These are phyloP conservation scores for Nepenthes gracilis DNA, from an alignment of 148 eudicot genomes.

Conservation along the genomic window DNA sequence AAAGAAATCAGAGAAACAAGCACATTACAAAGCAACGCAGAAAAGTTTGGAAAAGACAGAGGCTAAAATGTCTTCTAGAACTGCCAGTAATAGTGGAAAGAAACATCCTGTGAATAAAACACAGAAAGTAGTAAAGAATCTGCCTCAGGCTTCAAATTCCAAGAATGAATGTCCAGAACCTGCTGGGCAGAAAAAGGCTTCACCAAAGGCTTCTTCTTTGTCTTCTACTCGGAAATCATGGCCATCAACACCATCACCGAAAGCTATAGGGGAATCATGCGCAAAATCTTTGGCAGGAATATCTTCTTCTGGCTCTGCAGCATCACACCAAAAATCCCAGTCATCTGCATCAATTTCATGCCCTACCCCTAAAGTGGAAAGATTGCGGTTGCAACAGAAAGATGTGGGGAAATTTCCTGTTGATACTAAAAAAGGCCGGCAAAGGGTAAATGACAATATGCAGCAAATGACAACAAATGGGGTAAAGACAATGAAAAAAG, in stretches of 20 bases:
- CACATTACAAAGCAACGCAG: constrained; percentile 33
- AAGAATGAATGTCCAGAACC: constrained; percentile 50
- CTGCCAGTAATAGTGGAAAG: constrained; percentile 20
- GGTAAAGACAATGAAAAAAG: constrained; percentile 39
- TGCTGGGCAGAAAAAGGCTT: constrained; percentile 48
- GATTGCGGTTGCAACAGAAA: constrained; percentile 29
- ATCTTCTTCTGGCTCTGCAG: constrained; percentile 35
- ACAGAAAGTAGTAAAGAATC: constrained; percentile 30
- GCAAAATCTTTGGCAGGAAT: constrained; percentile 41
- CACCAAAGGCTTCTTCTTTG: constrained; percentile 43
- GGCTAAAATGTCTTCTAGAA: constrained; percentile 35
- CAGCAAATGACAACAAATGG: constrained; percentile 26
- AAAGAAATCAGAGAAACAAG: constrained; percentile 55
- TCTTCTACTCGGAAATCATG: constrained; percentile 79
- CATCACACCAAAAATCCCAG: constrained; percentile 49
- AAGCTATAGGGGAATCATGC: constrained; percentile 40
- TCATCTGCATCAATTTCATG: constrained; percentile 36
- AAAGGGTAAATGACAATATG: constrained; percentile 36
- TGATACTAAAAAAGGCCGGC: constrained; percentile 30
- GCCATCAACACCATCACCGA: constrained; percentile 72
- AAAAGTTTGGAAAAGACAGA: constrained; percentile 51
- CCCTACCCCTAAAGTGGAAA: constrained; percentile 49
- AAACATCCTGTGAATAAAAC: constrained; percentile 27
- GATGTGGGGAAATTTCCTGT: constrained; percentile 33
- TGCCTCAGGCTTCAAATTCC: constrained; percentile 26